Conservation (phyloP, 768 basidiomycete species). For the Mycena latifolia region DNA sequence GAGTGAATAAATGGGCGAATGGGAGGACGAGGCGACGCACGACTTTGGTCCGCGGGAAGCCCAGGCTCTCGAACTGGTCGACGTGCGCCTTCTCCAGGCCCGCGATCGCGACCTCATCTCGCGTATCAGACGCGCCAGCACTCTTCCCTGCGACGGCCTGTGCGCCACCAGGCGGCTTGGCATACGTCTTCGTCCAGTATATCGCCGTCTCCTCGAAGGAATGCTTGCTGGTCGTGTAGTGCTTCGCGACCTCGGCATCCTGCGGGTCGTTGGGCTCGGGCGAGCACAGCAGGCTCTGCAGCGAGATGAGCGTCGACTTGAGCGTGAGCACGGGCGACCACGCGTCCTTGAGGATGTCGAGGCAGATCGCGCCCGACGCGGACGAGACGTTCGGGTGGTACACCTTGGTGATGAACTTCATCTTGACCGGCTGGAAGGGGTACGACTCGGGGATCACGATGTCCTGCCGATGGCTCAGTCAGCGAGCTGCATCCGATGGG, state of each 20-base stretch:
- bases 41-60: slow-evolving; percentile 87
- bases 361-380: slow-evolving; percentile 94
- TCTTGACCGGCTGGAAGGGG: slow-evolving; percentile 95
- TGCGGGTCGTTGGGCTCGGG: slow-evolving; percentile 98
- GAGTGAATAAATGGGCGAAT: neutral
- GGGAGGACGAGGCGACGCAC: slow-evolving; percentile 53
- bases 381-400: slow-evolving; percentile 98
- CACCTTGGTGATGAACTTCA: slow-evolving; percentile 98
- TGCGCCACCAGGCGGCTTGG: slow-evolving; percentile 69
- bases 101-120: slow-evolving; percentile 79
- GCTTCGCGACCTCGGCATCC: slow-evolving; percentile 98
- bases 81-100: slow-evolving; percentile 89
- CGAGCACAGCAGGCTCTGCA: slow-evolving; percentile 92
- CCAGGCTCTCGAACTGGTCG: slow-evolving; percentile 84
- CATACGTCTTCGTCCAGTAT: slow-evolving; percentile 96
- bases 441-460: slow-evolving; percentile 94
- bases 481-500: neutral
- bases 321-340: slow-evolving; percentile 96
- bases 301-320: slow-evolving; percentile 94
- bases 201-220: slow-evolving; percentile 94
- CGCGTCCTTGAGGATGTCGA: slow-evolving; percentile 90
- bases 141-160: slow-evolving; percentile 57
- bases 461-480: slow-evolving; percentile 52
- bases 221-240: slow-evolving; percentile 88
- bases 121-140: slow-evolving; percentile 56